Evolutionary conservation across 441 rosid genomes (phyloP), one percentile per base, ranked within the genome.

Genomic region (Croton setiger): DNA sequence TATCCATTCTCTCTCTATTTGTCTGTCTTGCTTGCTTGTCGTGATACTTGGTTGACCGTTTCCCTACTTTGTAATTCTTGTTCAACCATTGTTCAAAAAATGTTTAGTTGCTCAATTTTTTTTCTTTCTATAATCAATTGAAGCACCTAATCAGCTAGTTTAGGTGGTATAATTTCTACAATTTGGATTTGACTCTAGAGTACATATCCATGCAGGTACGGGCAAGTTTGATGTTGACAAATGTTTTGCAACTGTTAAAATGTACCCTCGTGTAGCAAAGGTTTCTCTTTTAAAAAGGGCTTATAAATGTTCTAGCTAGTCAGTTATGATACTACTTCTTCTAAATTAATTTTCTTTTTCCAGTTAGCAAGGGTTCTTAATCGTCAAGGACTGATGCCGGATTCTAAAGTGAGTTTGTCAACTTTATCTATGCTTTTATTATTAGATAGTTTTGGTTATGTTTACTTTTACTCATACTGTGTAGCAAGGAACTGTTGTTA

Each of bases 401-500:
- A 90, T 75, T 83, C 89, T 51, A 92, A 92, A 78, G 99, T 92
- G 75, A 84, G 94, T 80, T 55, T 63, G 18, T 45, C 61, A 57
- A 70, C 72, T 63, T 65, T 60, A 2, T 8, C 27, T 6, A 17
- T 27, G 2, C 52, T 49, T 33, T 33, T 17, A 35, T 51, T 37
- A 27, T 62, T 35, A 39, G 31, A 18, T 27, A 17, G 47, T 27
- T 58, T 47, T 36, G 41, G 8, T 20, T 37, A 1, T 67, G 45
- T 56, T 63, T 59, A 49, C 58, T n/a, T 60, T 53, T 3, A 12
- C 53, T 70, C 74, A 37, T 75, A 53, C 76, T 61, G 49, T 80
- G 81, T 74, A 92, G 99, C 98, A 82, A 88, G 98, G 98, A 69
- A 89, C 96, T 60, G 93, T 95, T 77, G 81, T 90, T 67, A 88